These are phyloP conservation scores for Tolypocladium ophioglossoides DNA, from an alignment of 2,329 filamentous ascomycete genomes.

Conservation along the genomic window DNA sequence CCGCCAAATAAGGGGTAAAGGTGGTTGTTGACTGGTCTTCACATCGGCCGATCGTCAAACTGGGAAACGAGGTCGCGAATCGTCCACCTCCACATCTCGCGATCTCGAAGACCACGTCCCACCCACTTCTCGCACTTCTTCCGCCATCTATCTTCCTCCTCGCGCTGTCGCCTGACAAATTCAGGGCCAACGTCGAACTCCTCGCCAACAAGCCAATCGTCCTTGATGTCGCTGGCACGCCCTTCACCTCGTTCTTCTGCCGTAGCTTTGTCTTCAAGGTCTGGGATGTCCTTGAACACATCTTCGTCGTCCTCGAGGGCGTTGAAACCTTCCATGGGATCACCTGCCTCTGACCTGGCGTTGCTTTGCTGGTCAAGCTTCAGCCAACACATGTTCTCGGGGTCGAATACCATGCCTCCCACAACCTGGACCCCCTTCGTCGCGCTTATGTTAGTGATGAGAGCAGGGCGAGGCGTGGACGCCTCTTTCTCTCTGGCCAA, in stretches of 20 bases:
- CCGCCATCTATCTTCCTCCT: conserved; percentile 87
- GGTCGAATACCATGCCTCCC: conserved; percentile 97
- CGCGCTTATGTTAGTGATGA: conserved; percentile 83
- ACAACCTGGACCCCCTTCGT: conserved; percentile 86
- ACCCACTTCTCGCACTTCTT: conserved; percentile 85
- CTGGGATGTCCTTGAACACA: conserved; percentile 89
- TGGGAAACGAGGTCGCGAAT: conserved; percentile 49
- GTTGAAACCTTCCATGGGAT: conserved; percentile 54
- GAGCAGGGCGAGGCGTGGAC: conserved; percentile 55
- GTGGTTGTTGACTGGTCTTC: conserved; percentile 4
- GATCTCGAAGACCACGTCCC: conserved; percentile 42
- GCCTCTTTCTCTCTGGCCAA: conserved; percentile 45
- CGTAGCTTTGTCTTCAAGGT: conserved; percentile 61
- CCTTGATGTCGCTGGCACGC: conserved; percentile 51
- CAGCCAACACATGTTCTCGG: conserved; percentile 94
- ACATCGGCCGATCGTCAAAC: conserved; percentile 27
- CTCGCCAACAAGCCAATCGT: conserved; percentile 82
- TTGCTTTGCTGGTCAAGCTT: conserved; percentile 53
- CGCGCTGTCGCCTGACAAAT: conserved; percentile 78
- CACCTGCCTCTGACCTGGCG: conserved; percentile 36
- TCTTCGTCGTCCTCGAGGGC: conserved; percentile 81
- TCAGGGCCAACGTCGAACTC: conserved; percentile 96
- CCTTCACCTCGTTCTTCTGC: conserved; percentile 38
- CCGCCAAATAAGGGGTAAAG: background rate
- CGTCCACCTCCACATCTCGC: conserved; percentile 67